phyloP scores from a whole-genome alignment of 495 filamentous ascomycete genomes.

The Aspergillus carlsbadensis region DNA sequence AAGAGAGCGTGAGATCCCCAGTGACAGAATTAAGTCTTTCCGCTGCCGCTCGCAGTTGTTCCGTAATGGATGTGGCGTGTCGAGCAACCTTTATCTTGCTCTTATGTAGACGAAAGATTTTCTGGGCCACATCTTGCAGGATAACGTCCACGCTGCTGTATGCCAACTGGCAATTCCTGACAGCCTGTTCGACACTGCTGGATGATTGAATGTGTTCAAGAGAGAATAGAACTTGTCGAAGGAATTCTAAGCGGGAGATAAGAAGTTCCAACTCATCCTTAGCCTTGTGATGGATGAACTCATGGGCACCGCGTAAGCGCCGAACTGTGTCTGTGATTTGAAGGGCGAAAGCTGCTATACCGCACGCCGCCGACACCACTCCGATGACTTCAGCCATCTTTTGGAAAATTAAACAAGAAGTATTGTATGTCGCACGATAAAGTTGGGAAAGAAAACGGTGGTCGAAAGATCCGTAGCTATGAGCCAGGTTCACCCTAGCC shows the following conservation, averaged over 20 bases:
- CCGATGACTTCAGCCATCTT: neutral
- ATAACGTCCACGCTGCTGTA: neutral
- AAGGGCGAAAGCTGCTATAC: neutral
- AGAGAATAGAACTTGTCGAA: neutral
- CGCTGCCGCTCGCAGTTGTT: neutral
- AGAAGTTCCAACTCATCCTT: neutral
- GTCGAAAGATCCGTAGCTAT: no score
- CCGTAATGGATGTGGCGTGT: neutral
- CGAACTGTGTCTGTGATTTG: neutral
- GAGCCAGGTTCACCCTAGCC: no score
- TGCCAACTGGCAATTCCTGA: neutral
- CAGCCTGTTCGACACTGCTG: neutral
- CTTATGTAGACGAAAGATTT: neutral
- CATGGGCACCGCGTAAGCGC: neutral
- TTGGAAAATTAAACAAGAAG: no score
- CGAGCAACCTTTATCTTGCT: neutral
- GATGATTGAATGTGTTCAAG: neutral
- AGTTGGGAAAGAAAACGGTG: no score
- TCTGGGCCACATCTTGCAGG: neutral
- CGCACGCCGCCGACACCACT: constrained; percentile 1
- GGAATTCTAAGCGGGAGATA: neutral
- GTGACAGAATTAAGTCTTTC: no score
- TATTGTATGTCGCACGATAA: no score
- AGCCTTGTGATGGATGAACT: neutral
- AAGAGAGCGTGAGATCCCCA: no score